A percentile compares a stretch with the other conserved stretches of the same genome.
Evolutionary conservation across 1,284 basidiomycete genomes (phyloP).

Genomic region (Malassezia slooffiae): DNA sequence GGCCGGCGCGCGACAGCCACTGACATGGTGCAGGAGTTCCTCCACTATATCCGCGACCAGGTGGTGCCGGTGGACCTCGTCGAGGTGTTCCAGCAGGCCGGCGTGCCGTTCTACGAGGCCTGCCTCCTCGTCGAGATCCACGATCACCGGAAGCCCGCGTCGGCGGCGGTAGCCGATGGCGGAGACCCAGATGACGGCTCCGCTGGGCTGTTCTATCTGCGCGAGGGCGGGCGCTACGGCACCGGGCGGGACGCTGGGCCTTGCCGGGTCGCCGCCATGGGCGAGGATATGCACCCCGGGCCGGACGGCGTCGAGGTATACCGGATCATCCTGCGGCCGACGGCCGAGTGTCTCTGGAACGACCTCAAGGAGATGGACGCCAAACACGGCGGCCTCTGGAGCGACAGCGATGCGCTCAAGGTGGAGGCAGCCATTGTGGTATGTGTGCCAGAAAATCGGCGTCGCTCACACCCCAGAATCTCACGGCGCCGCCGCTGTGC

Average conservation of each 20-base stretch:
- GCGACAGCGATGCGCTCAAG: constrained; percentile 36
- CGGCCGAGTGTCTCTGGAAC: constrained; percentile 34
- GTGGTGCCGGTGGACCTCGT: constrained; percentile 35
- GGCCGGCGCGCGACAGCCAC: neutral
- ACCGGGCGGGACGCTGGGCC: constrained; percentile 9
- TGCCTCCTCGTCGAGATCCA: constrained; percentile 41
- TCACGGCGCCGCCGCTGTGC: constrained; percentile 40
- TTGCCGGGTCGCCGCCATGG: no score
- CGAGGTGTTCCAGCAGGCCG: constrained; percentile 32
- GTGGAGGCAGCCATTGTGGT: constrained; percentile 36
- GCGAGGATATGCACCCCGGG: constrained; percentile 10
- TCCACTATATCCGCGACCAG: constrained; percentile 36
- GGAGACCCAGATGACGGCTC: no score
- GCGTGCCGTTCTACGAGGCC: constrained; percentile 40
- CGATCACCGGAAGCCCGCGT: constrained; percentile 25
- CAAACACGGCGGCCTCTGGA: constrained; percentile 29
- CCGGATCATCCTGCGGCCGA: constrained; percentile 36
- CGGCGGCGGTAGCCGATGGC: neutral
- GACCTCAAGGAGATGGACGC: constrained; percentile 38
- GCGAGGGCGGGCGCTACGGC: constrained; percentile 30
- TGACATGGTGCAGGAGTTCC: constrained; percentile 20
- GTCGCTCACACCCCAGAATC: constrained; percentile 5
- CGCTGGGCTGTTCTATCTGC: constrained; percentile 24
- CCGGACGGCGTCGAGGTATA: constrained; percentile 33
- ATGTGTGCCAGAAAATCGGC: constrained; percentile 1